phyloP scores from a whole-genome alignment of 108 stramenopile species.

The Cyclotella kingstonii region DNA sequence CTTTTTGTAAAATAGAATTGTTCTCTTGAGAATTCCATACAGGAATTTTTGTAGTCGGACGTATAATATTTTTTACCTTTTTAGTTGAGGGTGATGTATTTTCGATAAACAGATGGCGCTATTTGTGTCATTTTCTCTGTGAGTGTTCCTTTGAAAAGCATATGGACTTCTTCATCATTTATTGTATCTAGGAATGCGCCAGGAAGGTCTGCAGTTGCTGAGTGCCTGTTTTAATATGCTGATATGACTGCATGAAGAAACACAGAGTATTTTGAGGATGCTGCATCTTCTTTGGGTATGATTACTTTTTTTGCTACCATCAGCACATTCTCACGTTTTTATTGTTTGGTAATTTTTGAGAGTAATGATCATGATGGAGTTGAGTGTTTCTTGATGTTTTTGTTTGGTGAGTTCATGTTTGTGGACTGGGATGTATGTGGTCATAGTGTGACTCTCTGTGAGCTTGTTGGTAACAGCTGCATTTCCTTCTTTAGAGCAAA shows the following conservation, averaged over 20 bases:
- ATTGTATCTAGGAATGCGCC: conserved; percentile 13
- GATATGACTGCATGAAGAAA: conserved; percentile 25
- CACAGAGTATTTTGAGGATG: conserved; percentile 34
- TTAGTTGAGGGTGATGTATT: no score
- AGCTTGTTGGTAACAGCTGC: conserved; percentile 37
- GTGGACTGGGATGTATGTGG: conserved; percentile 24
- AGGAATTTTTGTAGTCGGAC: no score
- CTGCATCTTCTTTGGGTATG: conserved; percentile 22
- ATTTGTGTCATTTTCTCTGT: conserved; percentile 14
- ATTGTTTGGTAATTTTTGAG: conserved; percentile 4
- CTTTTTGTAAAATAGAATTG: no score
- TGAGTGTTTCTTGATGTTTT: no score
- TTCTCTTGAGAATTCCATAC: no score
- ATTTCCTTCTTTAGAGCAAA: no score
- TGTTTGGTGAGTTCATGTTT: no score
- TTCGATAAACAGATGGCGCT: no score
- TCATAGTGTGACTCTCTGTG: conserved; percentile 34
- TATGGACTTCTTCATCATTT: conserved; percentile 4
- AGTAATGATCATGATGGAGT: no score
- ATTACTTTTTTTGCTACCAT: conserved; percentile 28
- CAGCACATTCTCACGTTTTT: conserved; percentile 17
- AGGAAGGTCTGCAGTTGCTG: conserved; percentile 28
- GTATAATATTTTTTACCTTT: no score
- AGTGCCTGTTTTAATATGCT: conserved; percentile 39
- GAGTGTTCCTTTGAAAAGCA: conserved; percentile 11